These are phyloP conservation scores for Hymenoscyphus occultus DNA, from an alignment of 2,329 filamentous ascomycete genomes.

Conservation along the genomic window DNA sequence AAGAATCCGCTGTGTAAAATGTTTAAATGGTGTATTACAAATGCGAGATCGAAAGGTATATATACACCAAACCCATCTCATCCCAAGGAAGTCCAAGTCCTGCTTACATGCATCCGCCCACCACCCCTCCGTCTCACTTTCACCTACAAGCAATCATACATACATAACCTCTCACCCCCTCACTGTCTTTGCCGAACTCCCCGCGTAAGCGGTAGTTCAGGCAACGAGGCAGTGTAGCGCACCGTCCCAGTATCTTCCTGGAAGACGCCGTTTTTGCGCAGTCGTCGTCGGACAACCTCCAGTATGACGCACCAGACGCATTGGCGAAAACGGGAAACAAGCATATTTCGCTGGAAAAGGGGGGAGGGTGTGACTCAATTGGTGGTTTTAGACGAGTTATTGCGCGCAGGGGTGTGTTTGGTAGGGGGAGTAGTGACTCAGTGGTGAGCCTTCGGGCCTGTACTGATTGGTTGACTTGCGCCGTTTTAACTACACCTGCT, in stretches of 20 bases:
- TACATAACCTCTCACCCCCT: not conserved
- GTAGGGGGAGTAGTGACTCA: not conserved
- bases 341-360: not conserved
- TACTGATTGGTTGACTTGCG: no score
- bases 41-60: no score
- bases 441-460: not conserved
- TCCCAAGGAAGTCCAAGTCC: not conserved
- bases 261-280: not conserved
- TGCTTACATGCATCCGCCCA: not conserved
- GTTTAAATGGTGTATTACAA: no score
- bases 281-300: not conserved
- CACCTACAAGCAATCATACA: not conserved
- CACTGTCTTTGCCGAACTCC: not conserved
- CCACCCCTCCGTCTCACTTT: not conserved
- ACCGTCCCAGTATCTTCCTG: not conserved
- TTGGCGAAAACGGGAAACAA: not conserved
- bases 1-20: no score
- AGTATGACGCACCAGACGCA: not conserved
- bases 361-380: slow-evolving; percentile 1
- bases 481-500: no score
- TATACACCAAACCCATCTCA: no score
- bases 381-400: not conserved
- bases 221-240: not conserved
- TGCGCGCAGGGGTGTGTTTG: not conserved
- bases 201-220: not conserved